phyloP scores from a whole-genome alignment of 345 rosid genomes.

The Pistacia vera region DNA sequence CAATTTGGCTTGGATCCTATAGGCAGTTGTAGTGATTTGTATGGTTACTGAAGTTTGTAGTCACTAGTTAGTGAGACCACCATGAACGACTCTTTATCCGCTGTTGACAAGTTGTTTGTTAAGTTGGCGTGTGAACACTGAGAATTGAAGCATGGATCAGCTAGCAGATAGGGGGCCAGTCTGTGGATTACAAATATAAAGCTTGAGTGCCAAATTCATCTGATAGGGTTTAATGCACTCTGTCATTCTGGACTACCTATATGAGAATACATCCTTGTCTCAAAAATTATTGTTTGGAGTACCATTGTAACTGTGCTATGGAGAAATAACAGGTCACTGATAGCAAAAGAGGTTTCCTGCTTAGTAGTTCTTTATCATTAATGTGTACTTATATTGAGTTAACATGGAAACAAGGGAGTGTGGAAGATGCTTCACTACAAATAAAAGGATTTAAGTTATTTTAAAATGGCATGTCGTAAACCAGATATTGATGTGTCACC shows the following conservation, averaged over 20 bases:
- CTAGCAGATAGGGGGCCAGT: neutral
- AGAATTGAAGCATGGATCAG: neutral
- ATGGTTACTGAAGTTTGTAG: neutral
- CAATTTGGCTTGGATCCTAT: neutral
- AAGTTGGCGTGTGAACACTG: neutral
- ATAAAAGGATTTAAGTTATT: neutral
- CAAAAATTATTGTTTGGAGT: neutral
- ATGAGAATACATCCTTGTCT: conserved; percentile 2
- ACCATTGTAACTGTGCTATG: neutral
- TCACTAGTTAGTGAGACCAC: neutral
- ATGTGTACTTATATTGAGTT: neutral
- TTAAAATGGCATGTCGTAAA: neutral
- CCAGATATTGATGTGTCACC: neutral
- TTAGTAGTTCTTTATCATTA: neutral
- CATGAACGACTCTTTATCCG: neutral
- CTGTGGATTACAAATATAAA: too few relatives aligned
- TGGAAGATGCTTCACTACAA: neutral
- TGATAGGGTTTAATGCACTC: too few relatives aligned
- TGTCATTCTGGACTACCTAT: neutral
- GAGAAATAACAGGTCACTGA: neutral
- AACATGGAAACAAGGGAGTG: neutral
- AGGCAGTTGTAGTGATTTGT: neutral
- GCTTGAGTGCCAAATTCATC: neutral
- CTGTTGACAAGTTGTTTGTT: neutral
- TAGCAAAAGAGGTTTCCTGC: neutral